These are phyloP conservation scores for Candida silvatica DNA, from an alignment of 805 yeast species.

Conservation along the genomic window DNA sequence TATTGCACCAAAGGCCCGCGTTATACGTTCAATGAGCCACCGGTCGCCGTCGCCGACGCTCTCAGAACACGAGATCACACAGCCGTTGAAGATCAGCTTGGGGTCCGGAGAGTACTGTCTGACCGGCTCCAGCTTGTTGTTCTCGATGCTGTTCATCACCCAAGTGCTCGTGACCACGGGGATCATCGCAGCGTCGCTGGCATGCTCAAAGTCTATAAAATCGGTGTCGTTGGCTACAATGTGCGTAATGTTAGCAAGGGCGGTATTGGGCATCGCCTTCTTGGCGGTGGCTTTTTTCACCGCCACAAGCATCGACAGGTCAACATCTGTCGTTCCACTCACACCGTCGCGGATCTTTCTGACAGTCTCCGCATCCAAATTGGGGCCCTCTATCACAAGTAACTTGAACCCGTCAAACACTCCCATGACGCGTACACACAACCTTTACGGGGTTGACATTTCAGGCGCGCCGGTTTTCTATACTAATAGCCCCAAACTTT, in stretches of 20 bases:
- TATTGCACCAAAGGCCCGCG: constrained; percentile 71
- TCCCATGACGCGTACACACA: not conserved
- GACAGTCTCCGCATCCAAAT: constrained; percentile 2
- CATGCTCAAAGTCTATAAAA: constrained; percentile 38
- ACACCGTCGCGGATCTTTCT: not conserved
- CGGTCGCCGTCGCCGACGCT: constrained; percentile 50
- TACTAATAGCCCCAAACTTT: too few relatives aligned
- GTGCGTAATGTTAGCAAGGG: constrained; percentile 27
- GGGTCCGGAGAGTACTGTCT: constrained; percentile 69
- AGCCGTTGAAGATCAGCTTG: constrained; percentile 49
- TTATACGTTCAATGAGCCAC: constrained; percentile 62
- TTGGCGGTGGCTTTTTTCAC: constrained; percentile 9
- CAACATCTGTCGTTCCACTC: not conserved
- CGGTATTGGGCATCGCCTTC: constrained; percentile 7
- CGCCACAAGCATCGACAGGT: not conserved
- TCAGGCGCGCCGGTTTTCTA: too few relatives aligned
- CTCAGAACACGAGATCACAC: constrained; percentile 42
- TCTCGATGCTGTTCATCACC: constrained; percentile 40
- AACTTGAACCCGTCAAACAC: constrained; percentile 6
- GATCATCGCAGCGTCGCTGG: constrained; percentile 43
- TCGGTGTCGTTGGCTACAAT: constrained; percentile 43
- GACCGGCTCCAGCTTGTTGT: constrained; percentile 36
- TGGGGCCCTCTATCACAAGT: constrained; percentile 7
- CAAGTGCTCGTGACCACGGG: constrained; percentile 61
- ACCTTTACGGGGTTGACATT: not conserved